Evolutionary conservation across 208 protist genomes (phyloP), one percentile per base, ranked within the genome.

Genomic region (Blechomonas ayalai): DNA sequence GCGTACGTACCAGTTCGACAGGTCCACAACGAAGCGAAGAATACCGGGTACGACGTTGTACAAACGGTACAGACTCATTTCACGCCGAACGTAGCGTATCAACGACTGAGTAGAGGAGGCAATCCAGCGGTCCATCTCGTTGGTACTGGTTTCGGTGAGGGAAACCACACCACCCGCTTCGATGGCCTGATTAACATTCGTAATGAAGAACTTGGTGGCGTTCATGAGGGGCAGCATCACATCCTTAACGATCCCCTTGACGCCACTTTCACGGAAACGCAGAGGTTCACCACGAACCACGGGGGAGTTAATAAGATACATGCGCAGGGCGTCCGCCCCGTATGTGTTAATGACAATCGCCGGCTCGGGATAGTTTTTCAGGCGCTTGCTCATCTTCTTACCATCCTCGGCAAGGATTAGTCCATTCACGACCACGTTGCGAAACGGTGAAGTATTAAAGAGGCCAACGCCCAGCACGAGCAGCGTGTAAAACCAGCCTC

Each of bases 401-500:
- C 97, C 94, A 57, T 99, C 95, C 37, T 75, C 76, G 40, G 98
- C 97, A 2, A 99, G 84, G 7, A 99, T 94, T 9, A 99, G 82
- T 20, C 99, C 99, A 63, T 99, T 99, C 3, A 99, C 97, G 56
- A 99, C 95, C 19, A 99, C 70, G 73, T 99, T 99, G 64, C 99
- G 97, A 82, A 99, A 99, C 9, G 98, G 89, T 6, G 96, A 75
- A 50, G 85, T 67, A 52, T 98, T 94, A 67, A 99, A 99, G 12
- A 99, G 89, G 3, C 96, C 95, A 25, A 98, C 98, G 13, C 91
- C 92, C 8, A 99, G 74, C 3, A 99, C 98, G 24, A 99, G 77
- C 1, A 99, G 74, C 1, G 99, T 99, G 85, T 99, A 99, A 82
- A 99, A 99, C 97, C 97, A 99, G 8, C 97, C 97, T 35, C 97